These are phyloP conservation scores for Neonectria faginata DNA, from an alignment of 2,329 filamentous ascomycete genomes.

Conservation along the genomic window DNA sequence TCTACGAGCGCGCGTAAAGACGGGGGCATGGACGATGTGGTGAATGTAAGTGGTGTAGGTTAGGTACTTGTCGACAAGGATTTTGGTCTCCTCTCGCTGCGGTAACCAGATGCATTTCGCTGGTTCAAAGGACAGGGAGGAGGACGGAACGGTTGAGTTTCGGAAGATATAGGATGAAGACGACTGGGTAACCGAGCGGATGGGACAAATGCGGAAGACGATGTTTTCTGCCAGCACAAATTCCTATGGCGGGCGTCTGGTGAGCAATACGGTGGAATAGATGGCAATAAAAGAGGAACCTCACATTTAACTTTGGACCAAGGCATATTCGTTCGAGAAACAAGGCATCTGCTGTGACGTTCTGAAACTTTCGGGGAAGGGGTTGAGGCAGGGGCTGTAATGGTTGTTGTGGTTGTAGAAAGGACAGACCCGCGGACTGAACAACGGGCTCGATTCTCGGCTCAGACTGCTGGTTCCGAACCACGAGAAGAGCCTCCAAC, in stretches of 20 bases:
- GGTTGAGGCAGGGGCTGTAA: constrained; percentile 25
- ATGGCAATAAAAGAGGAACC: constrained; percentile 13
- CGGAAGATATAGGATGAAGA: constrained; percentile 49
- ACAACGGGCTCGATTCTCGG: constrained; percentile 18
- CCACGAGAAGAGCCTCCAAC: constrained; percentile 43
- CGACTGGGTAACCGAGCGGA: constrained; percentile 48
- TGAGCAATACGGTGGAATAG: neutral
- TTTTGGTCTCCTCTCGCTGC: constrained; percentile 47
- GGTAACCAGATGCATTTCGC: constrained; percentile 52
- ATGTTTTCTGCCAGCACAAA: constrained; percentile 48
- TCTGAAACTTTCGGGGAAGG: constrained; percentile 49
- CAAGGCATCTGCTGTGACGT: constrained; percentile 50
- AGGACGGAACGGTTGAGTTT: constrained; percentile 37
- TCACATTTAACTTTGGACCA: constrained; percentile 47
- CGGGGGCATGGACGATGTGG: constrained; percentile 49
- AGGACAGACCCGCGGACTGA: neutral
- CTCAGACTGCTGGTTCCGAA: constrained; percentile 33
- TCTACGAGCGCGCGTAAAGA: constrained; percentile 46
- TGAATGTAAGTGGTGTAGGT: constrained; percentile 48
- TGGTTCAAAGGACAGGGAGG: constrained; percentile 43
- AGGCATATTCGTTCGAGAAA: constrained; percentile 49
- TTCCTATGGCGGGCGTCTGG: constrained; percentile 39
- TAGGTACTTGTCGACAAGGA: constrained; percentile 48
- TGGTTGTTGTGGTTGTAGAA: neutral
- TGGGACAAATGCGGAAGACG: constrained; percentile 50